A percentile compares a stretch with the other conserved stretches of the same genome.
phyloP scores from a whole-genome alignment of 805 yeast genomes.

The Starmerella bacillaris region DNA sequence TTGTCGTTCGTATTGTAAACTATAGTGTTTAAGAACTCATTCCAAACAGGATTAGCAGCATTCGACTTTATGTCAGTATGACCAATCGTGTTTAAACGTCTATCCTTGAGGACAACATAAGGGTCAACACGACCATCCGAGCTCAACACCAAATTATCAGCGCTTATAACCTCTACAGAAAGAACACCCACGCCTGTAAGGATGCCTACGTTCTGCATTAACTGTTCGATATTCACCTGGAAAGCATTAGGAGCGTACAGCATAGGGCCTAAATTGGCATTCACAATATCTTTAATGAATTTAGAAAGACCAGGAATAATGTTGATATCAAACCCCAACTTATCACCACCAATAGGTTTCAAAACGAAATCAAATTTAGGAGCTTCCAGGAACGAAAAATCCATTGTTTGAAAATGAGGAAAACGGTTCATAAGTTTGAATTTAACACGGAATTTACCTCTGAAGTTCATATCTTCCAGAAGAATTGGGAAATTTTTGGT shows the following conservation, averaged over 20 bases:
- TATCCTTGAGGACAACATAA: slow-evolving; percentile 51
- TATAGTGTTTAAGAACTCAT: slow-evolving; percentile 56
- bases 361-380: slow-evolving; percentile 78
- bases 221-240: slow-evolving; percentile 80
- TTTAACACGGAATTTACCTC: slow-evolving; percentile 57
- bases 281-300: slow-evolving; percentile 67
- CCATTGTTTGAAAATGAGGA: slow-evolving; percentile 87
- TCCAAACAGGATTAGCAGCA: slow-evolving; percentile 62
- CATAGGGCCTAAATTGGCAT: slow-evolving; percentile 76
- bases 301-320: slow-evolving; percentile 73
- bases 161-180: slow-evolving; percentile 47
- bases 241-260: slow-evolving; percentile 77
- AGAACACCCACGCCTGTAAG: slow-evolving; percentile 78
- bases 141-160: slow-evolving; percentile 49
- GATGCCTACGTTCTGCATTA: slow-evolving; percentile 63
- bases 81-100: slow-evolving; percentile 34
- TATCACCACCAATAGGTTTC: slow-evolving; percentile 60
- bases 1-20: slow-evolving; percentile 67
- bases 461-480: slow-evolving; percentile 64
- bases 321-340: slow-evolving; percentile 70
- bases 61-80: slow-evolving; percentile 52
- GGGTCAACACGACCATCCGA: slow-evolving; percentile 81
- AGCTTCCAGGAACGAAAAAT: slow-evolving; percentile 65
- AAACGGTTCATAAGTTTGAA: slow-evolving; percentile 75
- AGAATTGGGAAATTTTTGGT: slow-evolving; percentile 50